Evolutionary conservation across 1,139 yeast species (phyloP), one percentile per base, ranked within the genome.

Genomic region (Saccharomyces hybrid): DNA sequence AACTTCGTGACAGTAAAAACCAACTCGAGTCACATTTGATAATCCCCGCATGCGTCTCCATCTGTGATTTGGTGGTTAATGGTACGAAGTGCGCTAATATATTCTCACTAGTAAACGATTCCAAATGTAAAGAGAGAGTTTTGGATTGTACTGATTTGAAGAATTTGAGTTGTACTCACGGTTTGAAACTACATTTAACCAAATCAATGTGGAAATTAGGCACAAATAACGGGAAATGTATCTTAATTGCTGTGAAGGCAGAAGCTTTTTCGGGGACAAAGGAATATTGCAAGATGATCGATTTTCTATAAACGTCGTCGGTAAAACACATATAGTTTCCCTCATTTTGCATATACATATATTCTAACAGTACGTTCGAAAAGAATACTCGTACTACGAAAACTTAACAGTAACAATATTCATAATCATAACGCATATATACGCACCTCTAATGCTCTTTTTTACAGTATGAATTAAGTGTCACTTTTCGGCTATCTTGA

Each of bases 11-110:
- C 11, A n/a, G 49, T 47, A 42, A 47, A 24, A 46, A 49, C 16
- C 42, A 52, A 42, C 8, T 32, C 52, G 14, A 51, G 54, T 2
- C 21, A 8, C 61, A 60, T 42, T 50, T 62, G 34, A 62, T 64
- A 3, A 48, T 68, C 6, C 70, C 71, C 6, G 68, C 70, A 5
- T 68, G 70, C 51, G 56, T 66, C 5, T 58, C 65, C 6, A 56
- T 66, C 21, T 59, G 65, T 38, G 68, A 62, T 51, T 52, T 64
- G 28, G 56, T 52, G 3, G 60, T 68, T 19, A 67, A 68, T 53
- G 64, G 64, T 9, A 57, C 55, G 47, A 60, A 57, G 42, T 59
- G 64, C 32, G 55, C 59, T 16, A 62, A 61, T 48, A 49, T 64
- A 9, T 55, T 63, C 53, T 54, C 60, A 21, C 47, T 64, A 9